phyloP scores from a whole-genome alignment of 208 protist genomes.

The Leishmania martiniquensis region DNA sequence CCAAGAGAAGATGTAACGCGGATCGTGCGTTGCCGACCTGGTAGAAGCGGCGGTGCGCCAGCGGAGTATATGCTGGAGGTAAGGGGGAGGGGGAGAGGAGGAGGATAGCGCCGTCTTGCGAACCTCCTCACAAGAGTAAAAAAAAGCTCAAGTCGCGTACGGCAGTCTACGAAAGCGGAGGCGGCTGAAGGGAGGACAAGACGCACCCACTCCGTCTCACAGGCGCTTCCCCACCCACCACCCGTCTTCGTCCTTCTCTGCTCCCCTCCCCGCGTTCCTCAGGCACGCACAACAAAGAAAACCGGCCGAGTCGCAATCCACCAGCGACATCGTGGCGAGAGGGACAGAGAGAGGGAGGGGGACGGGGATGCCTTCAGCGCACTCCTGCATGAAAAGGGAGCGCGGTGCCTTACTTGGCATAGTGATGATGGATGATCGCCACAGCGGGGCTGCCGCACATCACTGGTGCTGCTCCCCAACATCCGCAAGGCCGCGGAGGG shows the following conservation, averaged over 20 bases:
- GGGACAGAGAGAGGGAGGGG: no score
- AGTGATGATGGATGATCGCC: constrained; percentile 59
- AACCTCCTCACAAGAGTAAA: background rate
- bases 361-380: no score
- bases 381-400: no score
- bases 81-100: background rate
- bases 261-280: background rate
- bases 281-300: background rate
- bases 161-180: background rate
- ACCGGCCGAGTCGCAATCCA: background rate
- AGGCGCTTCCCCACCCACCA: background rate
- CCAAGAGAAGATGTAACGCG: no score
- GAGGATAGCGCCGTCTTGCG: background rate
- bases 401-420: constrained; percentile 23
- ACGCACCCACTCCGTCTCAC: background rate
- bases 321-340: background rate
- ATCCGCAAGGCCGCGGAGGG: background rate
- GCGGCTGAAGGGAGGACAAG: background rate
- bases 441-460: constrained; percentile 48
- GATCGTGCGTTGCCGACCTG: background rate
- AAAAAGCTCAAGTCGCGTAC: background rate
- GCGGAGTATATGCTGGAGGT: background rate
- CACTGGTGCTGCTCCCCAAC: constrained; percentile 6
- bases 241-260: background rate
- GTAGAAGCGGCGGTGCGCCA: no score